Evolutionary conservation across 139 green algal genomes (phyloP).

Genomic region (Eudorina sp.): DNA sequence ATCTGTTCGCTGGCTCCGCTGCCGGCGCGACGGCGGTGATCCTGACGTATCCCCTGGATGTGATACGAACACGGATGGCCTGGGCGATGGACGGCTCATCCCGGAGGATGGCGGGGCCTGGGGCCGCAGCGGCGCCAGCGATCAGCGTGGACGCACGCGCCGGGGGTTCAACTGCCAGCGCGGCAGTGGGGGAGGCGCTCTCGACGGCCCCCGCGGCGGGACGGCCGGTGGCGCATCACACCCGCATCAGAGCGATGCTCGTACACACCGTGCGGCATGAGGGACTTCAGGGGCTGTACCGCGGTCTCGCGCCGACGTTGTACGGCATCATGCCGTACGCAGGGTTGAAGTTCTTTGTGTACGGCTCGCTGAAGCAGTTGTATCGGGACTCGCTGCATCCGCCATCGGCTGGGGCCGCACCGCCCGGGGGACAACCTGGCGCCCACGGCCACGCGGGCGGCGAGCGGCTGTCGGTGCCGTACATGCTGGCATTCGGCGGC

Average conservation of each 20-base stretch:
- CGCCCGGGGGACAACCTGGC: slow-evolving; percentile 32
- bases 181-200: slow-evolving; percentile 15
- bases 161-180: not conserved
- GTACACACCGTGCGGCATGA: slow-evolving; percentile 65
- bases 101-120: not conserved
- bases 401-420: not conserved
- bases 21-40: slow-evolving; percentile 75
- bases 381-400: slow-evolving; percentile 43
- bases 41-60: slow-evolving; percentile 16
- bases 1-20: slow-evolving; percentile 84
- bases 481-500: slow-evolving; percentile 88
- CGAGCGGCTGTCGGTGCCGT: slow-evolving; percentile 71
- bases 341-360: slow-evolving; percentile 91
- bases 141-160: not conserved
- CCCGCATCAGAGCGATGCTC: slow-evolving; percentile 63
- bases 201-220: not conserved
- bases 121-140: no score
- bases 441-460: not conserved
- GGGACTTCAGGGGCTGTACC: slow-evolving; percentile 78
- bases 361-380: slow-evolving; percentile 87
- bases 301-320: slow-evolving; percentile 86
- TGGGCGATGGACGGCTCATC: not conserved
- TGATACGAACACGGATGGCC: slow-evolving; percentile 5
- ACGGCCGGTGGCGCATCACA: not conserved
- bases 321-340: slow-evolving; percentile 95